Conservation (phyloP, 2,329 filamentous ascomycete species). For the Xylaria multiplex region DNA sequence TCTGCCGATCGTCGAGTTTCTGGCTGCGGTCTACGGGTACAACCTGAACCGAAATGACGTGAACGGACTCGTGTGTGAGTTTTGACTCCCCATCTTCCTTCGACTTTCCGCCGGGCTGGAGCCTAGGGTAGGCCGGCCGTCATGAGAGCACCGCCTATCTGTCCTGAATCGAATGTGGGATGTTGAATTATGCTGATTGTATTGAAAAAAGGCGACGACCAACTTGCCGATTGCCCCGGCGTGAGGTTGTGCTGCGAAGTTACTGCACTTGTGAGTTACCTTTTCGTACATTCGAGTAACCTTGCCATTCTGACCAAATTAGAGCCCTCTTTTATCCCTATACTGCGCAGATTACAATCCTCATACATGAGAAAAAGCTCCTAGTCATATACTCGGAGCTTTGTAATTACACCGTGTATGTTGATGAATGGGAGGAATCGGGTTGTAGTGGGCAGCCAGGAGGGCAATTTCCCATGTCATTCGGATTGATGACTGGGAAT, state of each 20-base stretch:
- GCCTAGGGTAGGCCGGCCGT: neutral
- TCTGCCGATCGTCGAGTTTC: conserved; percentile 44
- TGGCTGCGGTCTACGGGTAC: conserved; percentile 47
- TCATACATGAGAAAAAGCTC: neutral
- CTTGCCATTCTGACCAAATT: conserved; percentile 10
- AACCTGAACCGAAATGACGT: conserved; percentile 47
- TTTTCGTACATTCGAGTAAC: neutral
- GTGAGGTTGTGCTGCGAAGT: conserved; percentile 49
- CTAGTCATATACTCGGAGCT: neutral
- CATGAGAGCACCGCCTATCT: neutral
- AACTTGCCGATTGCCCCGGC: conserved; percentile 43
- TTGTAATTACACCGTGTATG: neutral
- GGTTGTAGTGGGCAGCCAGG: neutral
- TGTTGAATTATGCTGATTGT: conserved; percentile 13
- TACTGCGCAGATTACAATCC: conserved; percentile 41
- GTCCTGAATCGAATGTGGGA: neutral
- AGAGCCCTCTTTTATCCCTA: conserved; percentile 48
- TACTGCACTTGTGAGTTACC: conserved; percentile 46
- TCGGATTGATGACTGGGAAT: conserved; percentile 2
- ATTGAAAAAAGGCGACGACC: conserved; percentile 40
- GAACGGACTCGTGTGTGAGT: conserved; percentile 48
- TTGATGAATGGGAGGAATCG: neutral
- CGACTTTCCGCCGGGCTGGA: neutral
- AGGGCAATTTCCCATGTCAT: neutral
- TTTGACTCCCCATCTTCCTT: neutral